A percentile compares a stretch with the other conserved stretches of the same genome.
phyloP scores from a whole-genome alignment of 257 asterid species.

The Perilla frutescens region DNA sequence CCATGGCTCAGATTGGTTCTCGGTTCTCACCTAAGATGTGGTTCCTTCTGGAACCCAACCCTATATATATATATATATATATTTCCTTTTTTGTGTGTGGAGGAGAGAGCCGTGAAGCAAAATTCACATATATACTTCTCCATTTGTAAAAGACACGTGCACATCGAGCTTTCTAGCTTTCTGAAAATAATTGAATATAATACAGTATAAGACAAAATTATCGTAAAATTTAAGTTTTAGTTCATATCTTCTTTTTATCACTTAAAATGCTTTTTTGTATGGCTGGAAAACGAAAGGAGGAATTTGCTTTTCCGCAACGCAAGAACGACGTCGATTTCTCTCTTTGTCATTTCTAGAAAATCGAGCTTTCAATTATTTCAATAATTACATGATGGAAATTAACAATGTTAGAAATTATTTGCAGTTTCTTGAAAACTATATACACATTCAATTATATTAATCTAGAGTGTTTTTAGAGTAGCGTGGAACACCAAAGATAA shows the following conservation, averaged over 20 bases:
- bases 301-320: slow-evolving; percentile 21
- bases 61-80: too few species aligned
- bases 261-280: neutral
- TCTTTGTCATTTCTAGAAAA: neutral
- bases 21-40: too few species aligned
- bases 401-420: too few species aligned
- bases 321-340: slow-evolving; percentile 8
- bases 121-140: too few species aligned
- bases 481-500: too few species aligned
- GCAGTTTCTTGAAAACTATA: too few species aligned
- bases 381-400: neutral
- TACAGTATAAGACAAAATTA: neutral
- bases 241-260: neutral
- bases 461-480: too few species aligned
- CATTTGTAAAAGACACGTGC: neutral
- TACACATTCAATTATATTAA: too few species aligned
- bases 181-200: neutral
- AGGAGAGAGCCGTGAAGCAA: neutral
- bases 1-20: too few species aligned
- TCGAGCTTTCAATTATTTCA: neutral
- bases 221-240: neutral
- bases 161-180: neutral
- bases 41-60: too few species aligned
- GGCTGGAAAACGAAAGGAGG: neutral
- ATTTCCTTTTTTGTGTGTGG: neutral